Percentiles rank a stretch among this genome's conserved stretches.
Conservation (phyloP, 2,329 filamentous ascomycete species). For the Colletotrichum tabaci region DNA sequence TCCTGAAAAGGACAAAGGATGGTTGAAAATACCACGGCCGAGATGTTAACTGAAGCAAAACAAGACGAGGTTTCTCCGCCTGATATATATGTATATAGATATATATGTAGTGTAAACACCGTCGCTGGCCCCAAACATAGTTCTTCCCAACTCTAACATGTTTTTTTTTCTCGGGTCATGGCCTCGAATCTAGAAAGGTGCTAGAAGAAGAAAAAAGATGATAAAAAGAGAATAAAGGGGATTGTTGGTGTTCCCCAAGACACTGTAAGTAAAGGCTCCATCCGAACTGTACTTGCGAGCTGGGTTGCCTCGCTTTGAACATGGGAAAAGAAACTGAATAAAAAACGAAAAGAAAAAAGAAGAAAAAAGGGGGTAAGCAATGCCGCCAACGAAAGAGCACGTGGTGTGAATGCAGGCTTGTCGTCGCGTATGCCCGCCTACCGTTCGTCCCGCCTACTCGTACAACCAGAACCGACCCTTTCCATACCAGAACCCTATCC, state of each 20-base stretch:
- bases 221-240: background rate
- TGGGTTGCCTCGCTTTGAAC: conserved; percentile 28
- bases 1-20: background rate
- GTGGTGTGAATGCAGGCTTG: conserved; percentile 16
- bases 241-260: background rate
- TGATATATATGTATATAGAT: background rate
- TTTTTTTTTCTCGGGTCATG: conserved; percentile 27
- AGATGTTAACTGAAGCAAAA: background rate
- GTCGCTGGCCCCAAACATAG: conserved; percentile 17
- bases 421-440: conserved; percentile 10
- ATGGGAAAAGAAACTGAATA: conserved; percentile 39
- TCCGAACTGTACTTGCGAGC: conserved; percentile 25
- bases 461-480: conserved; percentile 22
- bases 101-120: conserved; percentile 21
- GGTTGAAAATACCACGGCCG: background rate
- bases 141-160: conserved; percentile 19
- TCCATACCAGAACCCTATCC: conserved; percentile 16
- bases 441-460: conserved; percentile 28
- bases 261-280: conserved; percentile 10
- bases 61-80: background rate
- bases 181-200: conserved; percentile 23
- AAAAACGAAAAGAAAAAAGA: conserved; percentile 35
- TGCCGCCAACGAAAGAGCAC: conserved; percentile 11
- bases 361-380: conserved; percentile 32
- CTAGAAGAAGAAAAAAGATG: background rate